Base-by-base conservation (phyloP, 352 stramenopile genomes). In the Pythium brassicae region DNA sequence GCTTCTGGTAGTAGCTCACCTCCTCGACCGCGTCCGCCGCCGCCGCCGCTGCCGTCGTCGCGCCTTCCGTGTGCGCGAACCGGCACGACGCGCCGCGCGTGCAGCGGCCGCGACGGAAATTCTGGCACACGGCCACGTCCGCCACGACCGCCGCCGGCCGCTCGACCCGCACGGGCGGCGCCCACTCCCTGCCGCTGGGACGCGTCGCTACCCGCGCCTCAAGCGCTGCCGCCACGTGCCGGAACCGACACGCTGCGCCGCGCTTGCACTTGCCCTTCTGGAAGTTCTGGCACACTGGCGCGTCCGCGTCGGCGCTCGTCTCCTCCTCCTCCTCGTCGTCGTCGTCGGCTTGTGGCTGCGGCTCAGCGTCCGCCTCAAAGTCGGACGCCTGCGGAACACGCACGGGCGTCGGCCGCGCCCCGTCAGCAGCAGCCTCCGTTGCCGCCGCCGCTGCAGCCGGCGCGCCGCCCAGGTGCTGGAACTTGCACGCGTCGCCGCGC, bases 191-290 rank as follows among this genome's bases (percentile, higher is more conserved):
- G 14, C 32, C 32, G 14, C 32, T 11, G 32, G 32, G 14, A 7
- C 14, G 32, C 32, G 32, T 37, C 8, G 32, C 32, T 11, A 37
- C 8, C 44, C 26, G 26, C 54, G 10, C 43, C 34, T 48, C 48
- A 54, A 9, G 29, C 3, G 65, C 47, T 15, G 53, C 62, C n/a
- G 60, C 45, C 23, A 83, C 55, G 62, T 89, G 79, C 37, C 72
- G 70, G 63, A 86, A 89, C 15, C 78, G 78, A 67, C 79, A 89
- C 3, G 71, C 62, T 3, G 53, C 43, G 12, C 79, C 79, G 51
- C 79, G 79, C 57, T 89, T 89, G 59, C 78, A 89, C 48, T 85
- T 84, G 42, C 75, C 71, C 55, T 86, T 86, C 37, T 81, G 74
- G 60, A 72, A 89, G 48, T 85, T 86, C 40, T 85, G 72, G 25